Evolutionary conservation across 2,329 filamentous ascomycete genomes (phyloP).

Genomic region (Xylariaceae sp.): DNA sequence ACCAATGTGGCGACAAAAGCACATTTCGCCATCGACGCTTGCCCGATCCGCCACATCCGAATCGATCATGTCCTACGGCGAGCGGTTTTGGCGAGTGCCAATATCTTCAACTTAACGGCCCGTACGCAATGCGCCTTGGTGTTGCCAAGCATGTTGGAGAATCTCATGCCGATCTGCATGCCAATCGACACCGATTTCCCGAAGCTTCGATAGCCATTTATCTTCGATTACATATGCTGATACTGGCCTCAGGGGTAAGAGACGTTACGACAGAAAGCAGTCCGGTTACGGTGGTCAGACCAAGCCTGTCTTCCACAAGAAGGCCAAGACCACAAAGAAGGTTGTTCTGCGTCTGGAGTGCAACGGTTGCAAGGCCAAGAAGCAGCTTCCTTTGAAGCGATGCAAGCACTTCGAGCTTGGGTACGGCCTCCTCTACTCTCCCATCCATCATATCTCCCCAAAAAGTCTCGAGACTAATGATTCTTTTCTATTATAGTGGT

Average conservation of each 20-base stretch:
- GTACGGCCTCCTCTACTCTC: conserved; percentile 48
- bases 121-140: not conserved
- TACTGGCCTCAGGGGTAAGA: conserved; percentile 12
- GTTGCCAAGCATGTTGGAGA: not conserved
- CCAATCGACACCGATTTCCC: not conserved
- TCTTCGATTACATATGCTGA: conserved; percentile 3
- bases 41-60: not conserved
- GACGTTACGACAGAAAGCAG: conserved; percentile 20
- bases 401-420: conserved; percentile 99
- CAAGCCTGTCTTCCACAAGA: conserved; percentile 65
- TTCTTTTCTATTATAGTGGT: conserved; percentile 56
- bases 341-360: conserved; percentile 98
- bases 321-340: conserved; percentile 98
- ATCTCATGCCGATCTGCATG: not conserved
- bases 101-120: not conserved
- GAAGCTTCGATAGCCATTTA: not conserved
- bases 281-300: conserved; percentile 79
- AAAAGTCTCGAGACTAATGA: conserved; percentile 1
- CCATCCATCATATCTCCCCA: not conserved
- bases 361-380: conserved; percentile 96
- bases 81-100: not conserved
- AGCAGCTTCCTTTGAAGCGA: conserved; percentile 95
- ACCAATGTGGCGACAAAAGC: not conserved
- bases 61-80: not conserved
- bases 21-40: not conserved